phyloP scores from a whole-genome alignment of 169 alveolate species.

The Perkinsus olseni region DNA sequence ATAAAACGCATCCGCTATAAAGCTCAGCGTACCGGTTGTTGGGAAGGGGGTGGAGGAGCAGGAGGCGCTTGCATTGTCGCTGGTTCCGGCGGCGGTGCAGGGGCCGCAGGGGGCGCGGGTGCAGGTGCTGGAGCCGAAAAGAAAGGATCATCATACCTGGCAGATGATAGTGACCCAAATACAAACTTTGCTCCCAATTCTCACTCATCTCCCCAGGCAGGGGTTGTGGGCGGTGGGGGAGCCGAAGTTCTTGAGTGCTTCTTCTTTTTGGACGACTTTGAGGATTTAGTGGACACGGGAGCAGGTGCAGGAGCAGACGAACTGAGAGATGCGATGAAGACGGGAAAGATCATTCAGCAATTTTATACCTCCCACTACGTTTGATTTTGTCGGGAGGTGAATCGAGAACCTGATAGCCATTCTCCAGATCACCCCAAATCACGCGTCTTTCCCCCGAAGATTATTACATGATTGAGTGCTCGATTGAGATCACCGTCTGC shows the following conservation, averaged over 20 bases:
- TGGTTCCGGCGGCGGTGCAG: background rate
- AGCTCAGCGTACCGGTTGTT: background rate
- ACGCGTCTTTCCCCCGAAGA: background rate
- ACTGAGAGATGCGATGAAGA: background rate
- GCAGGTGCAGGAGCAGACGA: background rate
- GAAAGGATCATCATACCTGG: background rate
- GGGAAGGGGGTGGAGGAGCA: background rate
- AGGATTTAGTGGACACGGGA: background rate
- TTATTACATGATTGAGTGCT: background rate
- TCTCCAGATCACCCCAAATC: background rate
- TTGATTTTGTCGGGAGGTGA: background rate
- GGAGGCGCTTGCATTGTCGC: background rate
- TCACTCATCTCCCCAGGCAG: background rate
- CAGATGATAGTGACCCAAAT: background rate
- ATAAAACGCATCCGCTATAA: background rate
- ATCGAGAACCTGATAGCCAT: background rate
- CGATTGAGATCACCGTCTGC: background rate
- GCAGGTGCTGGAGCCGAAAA: background rate
- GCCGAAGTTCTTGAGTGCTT: background rate
- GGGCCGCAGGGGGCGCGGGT: background rate
- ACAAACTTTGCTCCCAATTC: background rate
- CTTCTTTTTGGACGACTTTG: background rate
- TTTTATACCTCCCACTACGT: background rate
- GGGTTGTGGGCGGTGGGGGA: background rate
- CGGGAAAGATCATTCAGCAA: background rate